A percentile compares a stretch with the other conserved stretches of the same genome.
Evolutionary conservation across 2,329 filamentous ascomycete genomes (phyloP).

Genomic region (Ceratocystis huliohia): DNA sequence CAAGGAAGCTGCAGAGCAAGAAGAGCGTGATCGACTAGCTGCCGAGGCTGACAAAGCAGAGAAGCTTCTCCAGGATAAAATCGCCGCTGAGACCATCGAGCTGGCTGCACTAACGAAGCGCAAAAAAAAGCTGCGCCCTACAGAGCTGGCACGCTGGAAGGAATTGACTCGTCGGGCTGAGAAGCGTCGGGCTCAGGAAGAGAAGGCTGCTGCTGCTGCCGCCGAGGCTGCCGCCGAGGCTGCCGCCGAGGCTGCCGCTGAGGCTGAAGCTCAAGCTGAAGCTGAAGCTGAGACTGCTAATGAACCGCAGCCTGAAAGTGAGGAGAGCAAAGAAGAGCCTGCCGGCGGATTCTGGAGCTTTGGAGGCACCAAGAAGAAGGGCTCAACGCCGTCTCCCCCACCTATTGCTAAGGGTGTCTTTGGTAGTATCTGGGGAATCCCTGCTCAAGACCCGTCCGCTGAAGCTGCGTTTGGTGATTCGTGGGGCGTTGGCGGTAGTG

Average conservation of each 20-base stretch:
- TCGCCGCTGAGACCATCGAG: constrained; percentile 27
- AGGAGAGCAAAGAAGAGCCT: not conserved
- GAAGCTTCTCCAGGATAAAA: not conserved
- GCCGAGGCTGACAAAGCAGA: not conserved
- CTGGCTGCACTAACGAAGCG: constrained; percentile 35
- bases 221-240: constrained; percentile 24
- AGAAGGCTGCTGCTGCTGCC: constrained; percentile 21
- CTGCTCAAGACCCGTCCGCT: constrained; percentile 3
- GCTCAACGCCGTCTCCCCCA: constrained; percentile 3
- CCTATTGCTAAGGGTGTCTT: constrained; percentile 10
- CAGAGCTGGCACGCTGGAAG: constrained; percentile 35
- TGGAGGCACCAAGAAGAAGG: constrained; percentile 12
- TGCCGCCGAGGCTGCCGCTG: constrained; percentile 27
- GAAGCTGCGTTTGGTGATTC: constrained; percentile 16
- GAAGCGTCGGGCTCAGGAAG: constrained; percentile 25
- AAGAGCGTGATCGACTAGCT: constrained; percentile 20
- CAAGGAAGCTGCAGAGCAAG: constrained; percentile 22
- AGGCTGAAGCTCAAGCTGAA: constrained; percentile 28
- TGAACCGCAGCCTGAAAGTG: constrained; percentile 9
- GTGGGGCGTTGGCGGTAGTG: constrained; percentile 12
- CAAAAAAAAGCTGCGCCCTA: constrained; percentile 38
- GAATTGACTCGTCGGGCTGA: constrained; percentile 29
- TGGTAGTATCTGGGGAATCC: constrained; percentile 12
- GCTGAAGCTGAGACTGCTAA: constrained; percentile 30
- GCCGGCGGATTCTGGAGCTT: constrained; percentile 11